Base-by-base conservation (phyloP, 1,284 basidiomycete species). In the Athelia sp. region DNA sequence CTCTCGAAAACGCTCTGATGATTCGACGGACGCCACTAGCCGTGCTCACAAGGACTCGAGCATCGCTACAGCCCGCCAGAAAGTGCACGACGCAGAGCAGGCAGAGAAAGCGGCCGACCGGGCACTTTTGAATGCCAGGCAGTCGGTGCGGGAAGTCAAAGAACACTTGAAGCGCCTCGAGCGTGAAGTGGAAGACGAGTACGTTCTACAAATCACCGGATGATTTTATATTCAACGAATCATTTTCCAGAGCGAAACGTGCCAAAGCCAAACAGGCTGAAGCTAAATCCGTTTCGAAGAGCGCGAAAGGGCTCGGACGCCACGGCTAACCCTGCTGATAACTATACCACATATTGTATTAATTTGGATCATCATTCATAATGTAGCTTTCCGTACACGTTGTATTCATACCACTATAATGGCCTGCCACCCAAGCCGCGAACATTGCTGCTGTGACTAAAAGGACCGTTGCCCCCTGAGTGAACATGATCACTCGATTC, bases 221-320 rank as follows among this genome's bases (percentile, higher is more conserved):
- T 38, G 19, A 36, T 19, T 2, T 6, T 34, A 11, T 43, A 35
- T 42, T 44, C n/a, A 23, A 19, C 14, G 31, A 43, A 18, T 50
- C 43, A 34, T n/a, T n/a, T n/a, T 48, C n/a, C 55, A 83, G 81
- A 45, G 71, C 75, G 13, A 68, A 67, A 49, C 75, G 77, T 47
- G 79, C 81, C 11, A 78, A 76, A 59, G 70, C 73, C 6, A 84
- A 82, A 60, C 77, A 80, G 58, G 73, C 73, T 22, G 78, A 82
- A 55, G 75, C 76, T 2, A 80, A 79, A 63, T 66, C 67, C 22
- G 75, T 85, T 56, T 75, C 69, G 62, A 81, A 78, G 66, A 73
- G 65, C 49, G 75, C 75, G 11, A 70, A 71, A 47, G 69, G 70
- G 40, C 74, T 84, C 48, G 81, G 82, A 14, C 71, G 80, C 23